Base-by-base conservation (phyloP, 1,139 yeast genomes). In the Scheffersomyces stambukii region DNA sequence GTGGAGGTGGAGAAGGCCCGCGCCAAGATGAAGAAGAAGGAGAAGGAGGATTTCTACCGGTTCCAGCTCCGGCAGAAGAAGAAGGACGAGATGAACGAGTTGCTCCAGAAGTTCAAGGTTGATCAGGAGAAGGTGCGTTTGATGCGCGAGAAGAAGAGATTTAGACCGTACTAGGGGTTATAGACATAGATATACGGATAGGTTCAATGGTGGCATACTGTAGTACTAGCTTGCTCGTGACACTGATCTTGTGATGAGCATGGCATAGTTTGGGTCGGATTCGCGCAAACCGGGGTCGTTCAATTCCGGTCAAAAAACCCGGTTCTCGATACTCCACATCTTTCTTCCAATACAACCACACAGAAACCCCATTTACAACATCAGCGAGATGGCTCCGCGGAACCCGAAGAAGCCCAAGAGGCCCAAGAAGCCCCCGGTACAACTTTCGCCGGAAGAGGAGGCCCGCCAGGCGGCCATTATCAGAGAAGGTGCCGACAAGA, bases 51-150 rank as follows among this genome's bases (percentile, higher is more conserved):
- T 58, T 91, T 93, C 66, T 93, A 93, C 65, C 73, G 96, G 46
- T 93, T 89, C 76, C 99, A 93, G 62, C 75, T 91, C 45, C 78
- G 98, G 57, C 95, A 93, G 52, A 75, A 77, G 52, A 91, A 89
- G 72, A 91, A 91, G 67, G 77, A 75, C 41, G 96, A 89, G 55
- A 86, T 91, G 85, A 85, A 85, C 52, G 88, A 84, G 30, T 65
- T 93, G 50, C 66, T 91, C 49, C 67, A 62, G 37, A 84, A 88
- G 54, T 93, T 88, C 61, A 86, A 83, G 52, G 78, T 81, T 38
- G 98, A 93, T 57, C 96, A 91, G 62, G 91, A 81, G 46, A 78
- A 79, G 56, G 85, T 93, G 30, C 72, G 73, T 44, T 60, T 71
- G 40, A 77, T 91, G 80, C 83, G 73, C 51, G 89, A 84, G 43